Conservation (phyloP, 2,329 filamentous ascomycete species). For the Cordyceps farinosa region DNA sequence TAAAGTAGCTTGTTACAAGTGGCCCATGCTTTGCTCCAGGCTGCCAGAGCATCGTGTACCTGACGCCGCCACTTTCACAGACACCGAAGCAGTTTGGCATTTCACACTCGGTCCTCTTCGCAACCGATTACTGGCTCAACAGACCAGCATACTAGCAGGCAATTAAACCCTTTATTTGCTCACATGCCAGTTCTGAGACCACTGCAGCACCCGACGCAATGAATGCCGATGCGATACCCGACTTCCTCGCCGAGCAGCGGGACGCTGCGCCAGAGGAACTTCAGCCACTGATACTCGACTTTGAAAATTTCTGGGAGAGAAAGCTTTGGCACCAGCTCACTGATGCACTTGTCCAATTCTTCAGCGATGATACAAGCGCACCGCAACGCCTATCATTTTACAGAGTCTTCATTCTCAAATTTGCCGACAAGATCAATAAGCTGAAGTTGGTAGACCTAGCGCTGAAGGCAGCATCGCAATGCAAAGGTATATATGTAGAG, state of each 20-base stretch:
- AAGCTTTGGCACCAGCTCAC: slow-evolving; percentile 99
- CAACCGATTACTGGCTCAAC: background rate
- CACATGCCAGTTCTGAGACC: background rate
- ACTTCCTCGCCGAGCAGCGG: slow-evolving; percentile 88
- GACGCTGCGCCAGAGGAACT: slow-evolving; percentile 83
- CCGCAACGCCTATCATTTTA: slow-evolving; percentile 85
- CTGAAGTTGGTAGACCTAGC: slow-evolving; percentile 92
- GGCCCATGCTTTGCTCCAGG: slow-evolving; percentile 5
- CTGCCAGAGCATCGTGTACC: slow-evolving; percentile 10
- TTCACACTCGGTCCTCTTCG: background rate
- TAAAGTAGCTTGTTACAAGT: background rate
- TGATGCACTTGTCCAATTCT: slow-evolving; percentile 82
- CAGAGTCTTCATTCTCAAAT: slow-evolving; percentile 91
- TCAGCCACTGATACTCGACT: slow-evolving; percentile 81
- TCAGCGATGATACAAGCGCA: slow-evolving; percentile 75
- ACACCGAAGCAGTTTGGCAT: background rate
- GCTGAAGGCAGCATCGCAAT: slow-evolving; percentile 81
- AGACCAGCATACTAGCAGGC: background rate
- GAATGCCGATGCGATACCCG: slow-evolving; percentile 83
- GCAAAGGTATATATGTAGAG: slow-evolving; percentile 54
- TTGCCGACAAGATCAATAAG: slow-evolving; percentile 98
- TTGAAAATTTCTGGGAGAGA: slow-evolving; percentile 96
- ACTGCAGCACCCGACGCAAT: slow-evolving; percentile 43
- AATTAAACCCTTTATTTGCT: background rate
- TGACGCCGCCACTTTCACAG: background rate